Conservation (phyloP, 1,139 yeast genomes). For the Pichia cactophila region DNA sequence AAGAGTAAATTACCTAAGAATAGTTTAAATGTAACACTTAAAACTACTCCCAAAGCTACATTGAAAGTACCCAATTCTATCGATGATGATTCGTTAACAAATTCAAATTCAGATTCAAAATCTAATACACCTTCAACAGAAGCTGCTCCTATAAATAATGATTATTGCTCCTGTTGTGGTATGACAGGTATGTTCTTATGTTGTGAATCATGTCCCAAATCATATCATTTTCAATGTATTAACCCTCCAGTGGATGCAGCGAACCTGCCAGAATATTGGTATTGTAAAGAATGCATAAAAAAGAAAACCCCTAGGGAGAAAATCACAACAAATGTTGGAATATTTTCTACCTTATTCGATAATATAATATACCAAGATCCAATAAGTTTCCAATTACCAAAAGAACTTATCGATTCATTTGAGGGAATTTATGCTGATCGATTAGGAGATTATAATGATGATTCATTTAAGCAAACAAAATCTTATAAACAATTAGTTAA, state of each 20-base stretch:
- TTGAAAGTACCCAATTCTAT: not conserved
- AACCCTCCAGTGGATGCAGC: slow-evolving; percentile 80
- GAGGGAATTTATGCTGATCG: slow-evolving; percentile 62
- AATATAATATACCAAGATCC: slow-evolving; percentile 59
- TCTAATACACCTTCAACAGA: slow-evolving; percentile 6
- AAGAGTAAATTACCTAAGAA: not conserved
- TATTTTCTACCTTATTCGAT: slow-evolving; percentile 59
- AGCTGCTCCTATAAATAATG: slow-evolving; percentile 51
- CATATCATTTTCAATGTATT: slow-evolving; percentile 86
- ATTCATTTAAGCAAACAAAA: slow-evolving; percentile 46
- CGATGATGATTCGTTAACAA: not conserved
- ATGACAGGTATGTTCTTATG: slow-evolving; percentile 84
- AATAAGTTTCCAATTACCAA: slow-evolving; percentile 64
- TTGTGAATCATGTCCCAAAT: slow-evolving; percentile 87
- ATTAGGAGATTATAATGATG: slow-evolving; percentile 65
- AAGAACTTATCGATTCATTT: slow-evolving; percentile 56
- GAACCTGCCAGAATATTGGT: slow-evolving; percentile 83
- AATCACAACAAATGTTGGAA: slow-evolving; percentile 29
- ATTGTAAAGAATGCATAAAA: slow-evolving; percentile 64
- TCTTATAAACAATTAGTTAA: slow-evolving; percentile 33
- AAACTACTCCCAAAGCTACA: not conserved
- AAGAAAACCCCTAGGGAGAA: slow-evolving; percentile 22
- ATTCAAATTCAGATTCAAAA: not conserved
- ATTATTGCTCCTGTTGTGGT: slow-evolving; percentile 82
- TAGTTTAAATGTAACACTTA: not conserved